These are phyloP conservation scores for Cladophialophora yegresii DNA, from an alignment of 2,329 filamentous ascomycete genomes.

Conservation along the genomic window DNA sequence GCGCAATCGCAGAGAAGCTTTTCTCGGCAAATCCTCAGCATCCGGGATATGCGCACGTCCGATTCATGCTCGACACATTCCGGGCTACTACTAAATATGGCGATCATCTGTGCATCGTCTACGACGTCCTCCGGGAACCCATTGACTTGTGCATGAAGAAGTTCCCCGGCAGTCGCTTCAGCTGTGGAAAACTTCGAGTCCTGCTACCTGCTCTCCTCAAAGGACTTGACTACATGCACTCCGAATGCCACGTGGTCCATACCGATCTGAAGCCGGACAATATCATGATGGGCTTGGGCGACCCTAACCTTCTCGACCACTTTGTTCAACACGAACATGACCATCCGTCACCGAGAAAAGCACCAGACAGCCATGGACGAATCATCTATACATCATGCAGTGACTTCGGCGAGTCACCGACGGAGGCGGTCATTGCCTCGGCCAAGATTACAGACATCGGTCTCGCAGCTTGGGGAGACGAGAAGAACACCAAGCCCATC, in stretches of 20 bases:
- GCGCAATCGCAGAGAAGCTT: conserved; percentile 42
- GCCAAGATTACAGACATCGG: conserved; percentile 46
- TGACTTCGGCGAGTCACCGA: conserved; percentile 39
- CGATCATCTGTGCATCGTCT: conserved; percentile 44
- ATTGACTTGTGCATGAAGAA: conserved; percentile 43
- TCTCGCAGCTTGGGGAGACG: conserved; percentile 41
- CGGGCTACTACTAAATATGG: conserved; percentile 39
- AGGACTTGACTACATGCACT: conserved; percentile 48
- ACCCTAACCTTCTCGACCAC: conserved; percentile 38
- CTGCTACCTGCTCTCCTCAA: conserved; percentile 44
- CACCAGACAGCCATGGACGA: conserved; percentile 39
- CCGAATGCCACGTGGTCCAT: conserved; percentile 46
- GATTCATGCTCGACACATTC: conserved; percentile 44
- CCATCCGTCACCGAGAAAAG: conserved; percentile 42
- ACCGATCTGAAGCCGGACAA: conserved; percentile 53
- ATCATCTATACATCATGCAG: conserved; percentile 42
- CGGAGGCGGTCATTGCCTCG: conserved; percentile 34
- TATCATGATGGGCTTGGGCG: conserved; percentile 44
- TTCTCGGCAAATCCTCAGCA: conserved; percentile 40
- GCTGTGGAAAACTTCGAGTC: conserved; percentile 39
- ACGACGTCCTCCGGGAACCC: conserved; percentile 45
- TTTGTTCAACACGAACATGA: conserved; percentile 42
- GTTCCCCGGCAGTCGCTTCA: conserved; percentile 38
- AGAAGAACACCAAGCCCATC: conserved; percentile 51
- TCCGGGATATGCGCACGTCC: conserved; percentile 41